Evolutionary conservation across 202 grass and related monocot species (phyloP).

Genomic region (Setaria italica): DNA sequence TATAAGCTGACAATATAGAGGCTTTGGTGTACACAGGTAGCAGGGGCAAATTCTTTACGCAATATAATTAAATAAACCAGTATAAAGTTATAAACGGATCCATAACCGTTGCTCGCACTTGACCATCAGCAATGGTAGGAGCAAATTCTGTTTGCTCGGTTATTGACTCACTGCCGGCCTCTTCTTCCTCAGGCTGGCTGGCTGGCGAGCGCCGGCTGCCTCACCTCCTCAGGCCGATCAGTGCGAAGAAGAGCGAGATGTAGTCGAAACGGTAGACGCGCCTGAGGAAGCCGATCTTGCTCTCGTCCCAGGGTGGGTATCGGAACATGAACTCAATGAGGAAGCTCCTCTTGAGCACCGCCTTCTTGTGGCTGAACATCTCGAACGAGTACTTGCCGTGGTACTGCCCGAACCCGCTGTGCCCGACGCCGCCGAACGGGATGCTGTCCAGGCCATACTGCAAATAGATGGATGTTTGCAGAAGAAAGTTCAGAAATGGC

Average conservation of each 20-base stretch:
- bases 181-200: too few relatives aligned
- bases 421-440: constrained; percentile 80
- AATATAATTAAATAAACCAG: not conserved
- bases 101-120: not conserved
- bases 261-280: constrained; percentile 59
- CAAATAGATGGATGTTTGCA: not conserved
- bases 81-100: not conserved
- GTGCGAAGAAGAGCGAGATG: constrained; percentile 55
- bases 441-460: constrained; percentile 60
- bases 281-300: constrained; percentile 65
- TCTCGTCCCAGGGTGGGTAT: constrained; percentile 74
- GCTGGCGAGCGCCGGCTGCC: not conserved
- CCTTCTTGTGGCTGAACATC: constrained; percentile 85
- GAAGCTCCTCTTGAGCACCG: constrained; percentile 75
- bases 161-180: not conserved
- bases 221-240: constrained; percentile 71
- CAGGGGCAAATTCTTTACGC: not conserved
- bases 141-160: constrained; percentile 1
- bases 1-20: not conserved
- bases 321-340: constrained; percentile 71
- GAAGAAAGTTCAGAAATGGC: not conserved
- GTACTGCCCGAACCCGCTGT: constrained; percentile 80
- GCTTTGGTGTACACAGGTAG: not conserved
- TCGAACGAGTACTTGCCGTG: constrained; percentile 97
- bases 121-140: not conserved